Base-by-base conservation (phyloP, 495 filamentous ascomycete species). In the Staphylotrichum tortipilum region DNA sequence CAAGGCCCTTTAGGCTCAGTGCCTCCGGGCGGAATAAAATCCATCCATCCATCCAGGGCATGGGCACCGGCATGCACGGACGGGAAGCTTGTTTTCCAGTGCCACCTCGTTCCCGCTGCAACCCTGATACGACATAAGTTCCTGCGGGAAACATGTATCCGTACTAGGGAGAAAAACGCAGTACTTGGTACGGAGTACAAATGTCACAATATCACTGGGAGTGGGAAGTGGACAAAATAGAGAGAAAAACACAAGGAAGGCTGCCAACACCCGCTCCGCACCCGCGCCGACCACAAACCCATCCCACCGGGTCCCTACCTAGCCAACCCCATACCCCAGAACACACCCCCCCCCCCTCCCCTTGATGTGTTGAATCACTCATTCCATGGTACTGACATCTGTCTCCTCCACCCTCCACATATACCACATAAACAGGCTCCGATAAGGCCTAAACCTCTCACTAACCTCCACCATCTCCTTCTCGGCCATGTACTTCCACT, bases 401-500 rank as follows among this genome's bases (percentile, higher is more conserved):
- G 88, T 86, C 55, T 84, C 78, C 59, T 85, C 83, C 14, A 89
- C 78, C 43, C 81, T 72, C 90, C 90, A 96, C 86, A 94, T 91
- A 65, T 89, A 90, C 86, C 86, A 94, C 62, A 66, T 71, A 43
- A 66, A 79, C 69, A 72, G 65, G 77, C 83, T 74, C 49, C 88
- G 78, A 66, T 89, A 96, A 3, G 90, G 90, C 28, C 78, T 74
- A 60, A 94, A 98, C 62, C 78, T 80, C 9, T 84, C 86, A 3
- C 86, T 81, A 44, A 84, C 67, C 56, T 90, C 83, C 56, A 85
- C 63, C 92, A 98, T 97, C 56, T 98, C 92, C 48, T 78, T 77
- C 67, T 98, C 92, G 11, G 76, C 74, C 88, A 96, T 92, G 61
- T 95, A 98, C 73, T 96, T 97, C 81, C 87, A 95, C 73, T 97